Conservation (phyloP, 768 basidiomycete genomes). For the Lactarius pseudohatsudake region DNA sequence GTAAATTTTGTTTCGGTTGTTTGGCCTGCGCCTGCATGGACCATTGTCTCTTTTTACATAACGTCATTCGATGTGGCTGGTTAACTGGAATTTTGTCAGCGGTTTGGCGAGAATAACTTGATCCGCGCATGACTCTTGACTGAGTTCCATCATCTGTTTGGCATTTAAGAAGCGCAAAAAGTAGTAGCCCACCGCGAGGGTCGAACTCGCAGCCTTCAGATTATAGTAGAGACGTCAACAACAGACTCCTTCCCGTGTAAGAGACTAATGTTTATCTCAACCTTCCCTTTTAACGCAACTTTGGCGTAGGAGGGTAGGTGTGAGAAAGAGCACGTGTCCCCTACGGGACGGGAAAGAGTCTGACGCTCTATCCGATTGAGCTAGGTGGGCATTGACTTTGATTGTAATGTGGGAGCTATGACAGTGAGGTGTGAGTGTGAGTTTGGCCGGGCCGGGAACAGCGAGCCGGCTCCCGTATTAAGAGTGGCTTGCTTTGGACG, state of each 20-base stretch:
- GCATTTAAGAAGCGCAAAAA: not conserved
- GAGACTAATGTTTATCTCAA: too few species aligned
- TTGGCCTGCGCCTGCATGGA: slow-evolving; percentile 7
- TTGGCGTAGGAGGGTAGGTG: too few species aligned
- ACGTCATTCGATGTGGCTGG: too few species aligned
- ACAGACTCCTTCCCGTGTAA: too few species aligned
- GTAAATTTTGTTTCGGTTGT: not conserved
- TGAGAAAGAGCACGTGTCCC: too few species aligned
- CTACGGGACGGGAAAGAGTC: slow-evolving; percentile 40
- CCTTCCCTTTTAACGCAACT: too few species aligned
- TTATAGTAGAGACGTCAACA: slow-evolving; percentile 18
- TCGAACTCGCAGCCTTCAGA: slow-evolving; percentile 66
- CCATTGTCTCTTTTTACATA: not conserved
- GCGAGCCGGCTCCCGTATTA: not conserved
- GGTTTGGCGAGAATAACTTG: not conserved
- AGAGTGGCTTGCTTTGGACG: too few species aligned
- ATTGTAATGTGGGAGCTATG: not conserved
- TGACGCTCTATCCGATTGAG: slow-evolving; percentile 70
- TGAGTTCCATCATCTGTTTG: not conserved
- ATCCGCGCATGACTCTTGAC: not conserved
- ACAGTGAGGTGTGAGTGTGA: not conserved
- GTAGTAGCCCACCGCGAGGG: slow-evolving; percentile 59
- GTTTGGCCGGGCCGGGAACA: not conserved
- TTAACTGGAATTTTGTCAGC: too few species aligned
- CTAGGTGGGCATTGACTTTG: slow-evolving; percentile 49